These are phyloP conservation scores for Mortierella sp. DNA, from an alignment of 371 early-diverging fungal species.

Conservation along the genomic window DNA sequence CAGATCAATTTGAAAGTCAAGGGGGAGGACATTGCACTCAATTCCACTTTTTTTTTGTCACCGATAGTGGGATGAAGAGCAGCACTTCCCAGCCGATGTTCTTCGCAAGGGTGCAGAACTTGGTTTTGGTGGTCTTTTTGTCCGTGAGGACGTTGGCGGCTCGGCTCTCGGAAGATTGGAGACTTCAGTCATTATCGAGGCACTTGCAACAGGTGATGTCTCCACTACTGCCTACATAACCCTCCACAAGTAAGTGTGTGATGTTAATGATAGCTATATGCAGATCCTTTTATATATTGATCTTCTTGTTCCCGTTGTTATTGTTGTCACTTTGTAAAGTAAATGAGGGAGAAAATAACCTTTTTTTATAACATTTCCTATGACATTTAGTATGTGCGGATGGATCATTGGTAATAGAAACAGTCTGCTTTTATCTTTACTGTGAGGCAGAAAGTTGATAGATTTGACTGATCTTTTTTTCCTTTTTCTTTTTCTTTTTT, in stretches of 20 bases:
- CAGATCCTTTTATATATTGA: neutral
- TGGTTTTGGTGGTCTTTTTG: slow-evolving; percentile 69
- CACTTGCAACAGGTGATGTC: slow-evolving; percentile 64
- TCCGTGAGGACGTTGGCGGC: slow-evolving; percentile 60
- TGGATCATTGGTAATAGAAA: slow-evolving; percentile 66
- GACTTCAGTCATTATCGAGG: slow-evolving; percentile 68
- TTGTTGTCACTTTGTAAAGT: neutral
- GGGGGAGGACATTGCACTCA: too few relatives aligned
- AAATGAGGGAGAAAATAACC: too few relatives aligned
- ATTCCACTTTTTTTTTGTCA: neutral
- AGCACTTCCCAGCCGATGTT: slow-evolving; percentile 62
- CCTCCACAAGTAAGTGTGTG: slow-evolving; percentile 65
- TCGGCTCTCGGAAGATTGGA: slow-evolving; percentile 63
- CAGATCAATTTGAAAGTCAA: neutral
- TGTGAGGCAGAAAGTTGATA: neutral
- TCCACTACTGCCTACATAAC: slow-evolving; percentile 72
- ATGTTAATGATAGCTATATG: too few relatives aligned
- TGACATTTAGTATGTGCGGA: slow-evolving; percentile 60
- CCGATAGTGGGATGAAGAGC: slow-evolving; percentile 62
- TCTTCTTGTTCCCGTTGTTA: neutral
- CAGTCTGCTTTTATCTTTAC: too few relatives aligned
- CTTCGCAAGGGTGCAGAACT: slow-evolving; percentile 67
- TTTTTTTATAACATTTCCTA: neutral
- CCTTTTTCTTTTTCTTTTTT: neutral
- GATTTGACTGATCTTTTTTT: neutral